Conservation (phyloP, 2,329 filamentous ascomycete species). For the Trichoderma afroharzianum region DNA sequence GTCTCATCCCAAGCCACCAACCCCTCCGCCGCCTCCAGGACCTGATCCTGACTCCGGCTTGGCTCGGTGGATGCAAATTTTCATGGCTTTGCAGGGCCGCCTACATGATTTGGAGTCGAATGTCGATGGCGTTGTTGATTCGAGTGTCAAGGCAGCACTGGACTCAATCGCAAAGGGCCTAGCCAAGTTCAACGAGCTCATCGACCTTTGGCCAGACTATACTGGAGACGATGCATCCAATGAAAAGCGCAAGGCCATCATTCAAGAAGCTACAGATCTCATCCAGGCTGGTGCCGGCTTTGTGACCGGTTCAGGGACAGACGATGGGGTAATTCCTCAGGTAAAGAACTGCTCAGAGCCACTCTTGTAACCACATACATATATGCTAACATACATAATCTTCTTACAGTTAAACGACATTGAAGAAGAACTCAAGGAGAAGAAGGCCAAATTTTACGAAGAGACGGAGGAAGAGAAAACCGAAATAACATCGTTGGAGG, state of each 20-base stretch:
- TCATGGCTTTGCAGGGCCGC: background rate
- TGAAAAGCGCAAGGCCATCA: background rate
- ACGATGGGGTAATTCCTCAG: background rate
- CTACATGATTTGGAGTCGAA: background rate
- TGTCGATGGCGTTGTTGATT: background rate
- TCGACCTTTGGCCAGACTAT: background rate
- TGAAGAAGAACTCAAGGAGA: background rate
- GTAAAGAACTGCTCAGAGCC: background rate
- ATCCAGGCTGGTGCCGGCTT: background rate
- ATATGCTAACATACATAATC: background rate
- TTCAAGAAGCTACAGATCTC: background rate
- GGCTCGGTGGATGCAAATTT: background rate
- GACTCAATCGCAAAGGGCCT: background rate
- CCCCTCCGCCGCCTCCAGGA: background rate
- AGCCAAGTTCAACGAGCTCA: background rate
- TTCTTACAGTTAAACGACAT: background rate
- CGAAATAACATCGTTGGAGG: background rate
- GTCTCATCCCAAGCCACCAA: background rate
- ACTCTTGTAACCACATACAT: background rate
- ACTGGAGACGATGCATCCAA: background rate
- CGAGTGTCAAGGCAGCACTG: background rate
- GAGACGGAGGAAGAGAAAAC: background rate
- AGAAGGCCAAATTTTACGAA: background rate
- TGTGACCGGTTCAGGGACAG: background rate
- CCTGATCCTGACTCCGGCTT: background rate